These are phyloP conservation scores for Globisporangium splendens DNA, from an alignment of 352 stramenopile genomes.

Conservation along the genomic window DNA sequence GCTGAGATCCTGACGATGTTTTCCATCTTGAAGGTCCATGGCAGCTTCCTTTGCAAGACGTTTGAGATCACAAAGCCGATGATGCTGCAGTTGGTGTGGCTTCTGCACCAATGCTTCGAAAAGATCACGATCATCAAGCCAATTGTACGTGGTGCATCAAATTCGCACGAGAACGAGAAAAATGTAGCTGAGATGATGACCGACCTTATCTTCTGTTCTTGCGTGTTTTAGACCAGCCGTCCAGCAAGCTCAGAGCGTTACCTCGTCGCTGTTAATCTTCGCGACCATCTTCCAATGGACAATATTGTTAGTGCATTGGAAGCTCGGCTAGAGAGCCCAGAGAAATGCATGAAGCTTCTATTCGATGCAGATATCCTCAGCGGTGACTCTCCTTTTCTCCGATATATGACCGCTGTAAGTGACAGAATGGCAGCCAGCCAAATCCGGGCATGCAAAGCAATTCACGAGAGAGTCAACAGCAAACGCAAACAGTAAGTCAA, in stretches of 20 bases:
- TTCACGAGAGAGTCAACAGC: slow-evolving; percentile 21
- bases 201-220: slow-evolving; percentile 1
- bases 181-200: neutral
- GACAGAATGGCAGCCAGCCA: slow-evolving; percentile 28
- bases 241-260: slow-evolving; percentile 81
- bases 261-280: slow-evolving; percentile 39
- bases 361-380: slow-evolving; percentile 20
- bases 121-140: slow-evolving; percentile 70
- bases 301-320: slow-evolving; percentile 25
- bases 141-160: slow-evolving; percentile 20
- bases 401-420: slow-evolving; percentile 36
- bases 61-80: slow-evolving; percentile 63
- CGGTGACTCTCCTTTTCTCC: slow-evolving; percentile 33
- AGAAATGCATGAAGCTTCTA: neutral
- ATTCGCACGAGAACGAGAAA: too few relatives aligned
- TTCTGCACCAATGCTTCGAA: slow-evolving; percentile 61
- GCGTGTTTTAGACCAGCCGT: slow-evolving; percentile 57
- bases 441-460: slow-evolving; percentile 33
- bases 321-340: slow-evolving; percentile 12
- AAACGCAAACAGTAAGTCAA: slow-evolving; percentile 23
- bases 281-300: slow-evolving; percentile 11
- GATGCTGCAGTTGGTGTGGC: slow-evolving; percentile 63
- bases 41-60: slow-evolving; percentile 78
- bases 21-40: slow-evolving; percentile 30
- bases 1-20: slow-evolving; percentile 67